Conservation (phyloP, 306 rosid species). For the Quercus gilva region DNA sequence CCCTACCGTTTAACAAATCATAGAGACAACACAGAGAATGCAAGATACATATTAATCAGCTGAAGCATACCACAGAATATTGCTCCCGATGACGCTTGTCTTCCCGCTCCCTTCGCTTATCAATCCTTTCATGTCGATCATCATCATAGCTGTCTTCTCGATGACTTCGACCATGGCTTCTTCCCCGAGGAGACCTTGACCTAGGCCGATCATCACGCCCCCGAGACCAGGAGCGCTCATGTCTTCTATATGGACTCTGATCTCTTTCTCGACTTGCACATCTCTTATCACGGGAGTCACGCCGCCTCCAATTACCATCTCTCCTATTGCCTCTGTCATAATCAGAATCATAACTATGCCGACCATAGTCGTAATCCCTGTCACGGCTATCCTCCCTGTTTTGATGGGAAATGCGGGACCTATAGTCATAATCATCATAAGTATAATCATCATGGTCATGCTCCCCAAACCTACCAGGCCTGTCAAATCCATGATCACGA, state of each 20-base stretch:
- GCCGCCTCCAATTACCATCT: constrained; percentile 77
- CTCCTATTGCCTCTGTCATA: constrained; percentile 74
- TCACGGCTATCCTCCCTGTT: constrained; percentile 85
- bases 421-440: constrained; percentile 74
- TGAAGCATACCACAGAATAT: constrained; percentile 66
- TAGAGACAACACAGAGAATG: constrained; percentile 13
- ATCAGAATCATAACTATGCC: constrained; percentile 90
- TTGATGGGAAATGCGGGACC: constrained; percentile 59
- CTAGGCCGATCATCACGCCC: constrained; percentile 75
- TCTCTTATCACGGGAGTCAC: constrained; percentile 74
- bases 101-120: constrained; percentile 77
- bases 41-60: not conserved
- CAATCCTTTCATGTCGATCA: constrained; percentile 66
- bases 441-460: constrained; percentile 72
- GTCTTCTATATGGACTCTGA: constrained; percentile 67
- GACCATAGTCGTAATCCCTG: constrained; percentile 69
- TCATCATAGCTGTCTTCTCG: constrained; percentile 81
- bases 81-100: constrained; percentile 73
- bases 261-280: constrained; percentile 69
- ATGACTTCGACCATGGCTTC: constrained; percentile 76
- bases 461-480: constrained; percentile 58
- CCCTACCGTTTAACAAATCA: not conserved
- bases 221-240: constrained; percentile 65
- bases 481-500: constrained; percentile 69
- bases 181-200: constrained; percentile 89